A percentile compares a stretch with the other conserved stretches of the same genome.
These are phyloP conservation scores for Alternaria hordeiaustralica DNA, from an alignment of 2,329 filamentous ascomycete genomes.

Conservation along the genomic window DNA sequence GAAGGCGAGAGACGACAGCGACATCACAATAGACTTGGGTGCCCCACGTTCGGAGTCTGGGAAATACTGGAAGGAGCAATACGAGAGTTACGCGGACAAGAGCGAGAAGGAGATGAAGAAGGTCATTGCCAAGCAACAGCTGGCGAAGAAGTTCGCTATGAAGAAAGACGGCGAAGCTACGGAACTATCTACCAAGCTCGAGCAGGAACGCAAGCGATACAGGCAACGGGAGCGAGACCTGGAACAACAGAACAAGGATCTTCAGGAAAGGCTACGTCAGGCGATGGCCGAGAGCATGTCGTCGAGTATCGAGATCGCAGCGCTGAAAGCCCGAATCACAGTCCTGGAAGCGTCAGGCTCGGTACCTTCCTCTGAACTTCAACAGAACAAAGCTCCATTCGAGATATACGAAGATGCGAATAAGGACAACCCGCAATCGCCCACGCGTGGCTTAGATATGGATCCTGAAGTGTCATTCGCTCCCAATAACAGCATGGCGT, in stretches of 20 bases:
- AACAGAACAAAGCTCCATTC: constrained; percentile 30
- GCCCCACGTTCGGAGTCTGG: constrained; percentile 78
- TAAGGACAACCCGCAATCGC: constrained; percentile 23
- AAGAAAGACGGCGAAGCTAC: constrained; percentile 77
- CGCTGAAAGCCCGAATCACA: constrained; percentile 41
- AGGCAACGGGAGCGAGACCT: constrained; percentile 69
- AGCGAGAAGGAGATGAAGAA: constrained; percentile 77
- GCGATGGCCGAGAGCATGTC: constrained; percentile 42
- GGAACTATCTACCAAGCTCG: constrained; percentile 69
- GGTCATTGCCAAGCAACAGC: constrained; percentile 78
- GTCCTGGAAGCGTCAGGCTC: constrained; percentile 34
- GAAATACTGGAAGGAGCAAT: constrained; percentile 81
- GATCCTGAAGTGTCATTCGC: constrained; percentile 20
- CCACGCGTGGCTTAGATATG: constrained; percentile 15
- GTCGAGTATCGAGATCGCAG: constrained; percentile 42
- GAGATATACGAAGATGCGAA: constrained; percentile 41
- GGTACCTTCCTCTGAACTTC: constrained; percentile 20
- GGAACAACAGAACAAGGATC: constrained; percentile 62
- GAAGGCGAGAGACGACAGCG: constrained; percentile 58
- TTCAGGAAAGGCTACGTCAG: constrained; percentile 46
- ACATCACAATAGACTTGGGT: constrained; percentile 73
- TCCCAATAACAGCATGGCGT: constrained; percentile 23
- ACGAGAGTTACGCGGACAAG: constrained; percentile 74
- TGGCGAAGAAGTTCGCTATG: constrained; percentile 79
- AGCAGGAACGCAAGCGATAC: constrained; percentile 71